Percentiles rank a stretch among this genome's conserved stretches.
Conservation (phyloP, 176 grass and related monocot species). For the Thalia dealbata region DNA sequence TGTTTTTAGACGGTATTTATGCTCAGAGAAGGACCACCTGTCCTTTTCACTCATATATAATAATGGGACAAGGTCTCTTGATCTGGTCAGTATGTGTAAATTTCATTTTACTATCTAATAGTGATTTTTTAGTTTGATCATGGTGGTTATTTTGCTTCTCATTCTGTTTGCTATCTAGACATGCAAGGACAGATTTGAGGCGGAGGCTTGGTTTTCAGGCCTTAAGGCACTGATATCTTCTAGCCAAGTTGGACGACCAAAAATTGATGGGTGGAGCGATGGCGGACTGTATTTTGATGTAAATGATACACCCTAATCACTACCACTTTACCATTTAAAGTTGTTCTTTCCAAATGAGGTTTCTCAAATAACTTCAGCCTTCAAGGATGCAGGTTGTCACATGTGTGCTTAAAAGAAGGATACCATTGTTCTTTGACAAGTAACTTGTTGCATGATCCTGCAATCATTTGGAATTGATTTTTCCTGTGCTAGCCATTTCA, state of each 20-base stretch:
- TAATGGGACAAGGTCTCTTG: slow-evolving; percentile 12
- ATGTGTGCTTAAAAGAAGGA: slow-evolving; percentile 9
- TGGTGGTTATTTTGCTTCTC: neutral
- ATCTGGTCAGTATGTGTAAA: slow-evolving; percentile 4
- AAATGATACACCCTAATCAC: neutral
- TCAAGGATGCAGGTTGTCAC: slow-evolving; percentile 8
- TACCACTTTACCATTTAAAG: slow-evolving; percentile 7
- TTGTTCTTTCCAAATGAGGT: slow-evolving; percentile 11
- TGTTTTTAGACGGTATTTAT: slow-evolving; percentile 1
- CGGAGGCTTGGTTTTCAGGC: slow-evolving; percentile 13
- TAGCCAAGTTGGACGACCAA: slow-evolving; percentile 10
- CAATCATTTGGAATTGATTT: neutral
- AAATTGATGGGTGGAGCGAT: slow-evolving; percentile 23
- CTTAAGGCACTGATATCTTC: slow-evolving; percentile 12
- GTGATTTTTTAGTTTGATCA: neutral
- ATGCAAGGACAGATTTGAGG: slow-evolving; percentile 21
- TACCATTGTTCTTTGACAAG: neutral
- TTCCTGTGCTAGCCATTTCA: neutral
- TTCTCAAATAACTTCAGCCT: slow-evolving; percentile 8
- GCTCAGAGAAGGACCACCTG: slow-evolving; percentile 6
- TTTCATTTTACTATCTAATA: neutral
- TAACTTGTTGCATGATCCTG: slow-evolving; percentile 6
- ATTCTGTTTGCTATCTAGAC: neutral
- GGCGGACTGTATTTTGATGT: slow-evolving; percentile 21
- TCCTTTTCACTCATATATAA: slow-evolving; percentile 18